A percentile compares a stretch with the other conserved stretches of the same genome.
These are phyloP conservation scores for Akanthomyces uredinophilus DNA, from an alignment of 2,329 filamentous ascomycete species.

Conservation along the genomic window DNA sequence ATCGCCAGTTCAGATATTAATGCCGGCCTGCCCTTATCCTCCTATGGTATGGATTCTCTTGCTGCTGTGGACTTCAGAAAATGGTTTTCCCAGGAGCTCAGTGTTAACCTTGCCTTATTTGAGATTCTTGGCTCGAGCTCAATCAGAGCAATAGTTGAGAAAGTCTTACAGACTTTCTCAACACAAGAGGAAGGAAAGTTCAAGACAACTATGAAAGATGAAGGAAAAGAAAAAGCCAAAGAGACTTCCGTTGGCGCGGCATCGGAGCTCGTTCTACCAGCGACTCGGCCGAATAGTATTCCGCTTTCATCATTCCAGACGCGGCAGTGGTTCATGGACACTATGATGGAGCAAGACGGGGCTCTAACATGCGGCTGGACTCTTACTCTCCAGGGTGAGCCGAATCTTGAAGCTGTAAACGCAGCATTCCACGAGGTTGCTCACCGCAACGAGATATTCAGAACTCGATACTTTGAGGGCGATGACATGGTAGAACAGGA, in stretches of 20 bases:
- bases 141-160: background rate
- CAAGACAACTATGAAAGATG: too few species aligned
- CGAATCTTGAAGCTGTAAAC: background rate
- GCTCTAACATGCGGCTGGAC: conserved; percentile 1
- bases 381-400: background rate
- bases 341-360: background rate
- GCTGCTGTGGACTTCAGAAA: conserved; percentile 4
- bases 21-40: background rate
- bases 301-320: conserved; percentile 5
- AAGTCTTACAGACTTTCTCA: background rate
- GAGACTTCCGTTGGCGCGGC: too few species aligned
- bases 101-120: background rate
- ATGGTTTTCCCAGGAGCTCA: conserved; percentile 5
- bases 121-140: conserved; percentile 6
- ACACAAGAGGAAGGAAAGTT: background rate
- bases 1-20: background rate
- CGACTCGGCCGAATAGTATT: background rate
- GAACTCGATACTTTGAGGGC: background rate
- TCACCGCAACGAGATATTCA: background rate
- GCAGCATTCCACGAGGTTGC: background rate
- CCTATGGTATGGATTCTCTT: conserved; percentile 3
- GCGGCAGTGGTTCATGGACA: conserved; percentile 6
- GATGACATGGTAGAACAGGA: conserved; percentile 7
- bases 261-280: background rate
- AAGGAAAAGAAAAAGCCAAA: background rate